Conservation (phyloP, 2,329 filamentous ascomycete species). For the Ascochyta fabae region DNA sequence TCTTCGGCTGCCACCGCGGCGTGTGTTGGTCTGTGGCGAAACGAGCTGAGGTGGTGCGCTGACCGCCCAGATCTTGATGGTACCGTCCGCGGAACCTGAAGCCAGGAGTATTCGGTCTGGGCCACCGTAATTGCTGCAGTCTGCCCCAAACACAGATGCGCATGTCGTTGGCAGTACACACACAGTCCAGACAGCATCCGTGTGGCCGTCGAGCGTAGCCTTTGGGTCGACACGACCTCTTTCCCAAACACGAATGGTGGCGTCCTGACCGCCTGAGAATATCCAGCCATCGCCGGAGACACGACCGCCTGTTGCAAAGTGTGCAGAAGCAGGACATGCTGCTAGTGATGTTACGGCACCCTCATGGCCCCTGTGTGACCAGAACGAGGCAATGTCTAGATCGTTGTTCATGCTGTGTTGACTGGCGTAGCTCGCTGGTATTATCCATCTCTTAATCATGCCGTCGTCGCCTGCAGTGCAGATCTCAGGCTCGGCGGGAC, state of each 20-base stretch:
- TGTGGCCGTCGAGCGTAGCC: slow-evolving; percentile 90
- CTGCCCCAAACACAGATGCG: slow-evolving; percentile 77
- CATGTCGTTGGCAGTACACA: slow-evolving; percentile 88
- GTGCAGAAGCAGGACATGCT: slow-evolving; percentile 84
- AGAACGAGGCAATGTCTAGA: slow-evolving; percentile 89
- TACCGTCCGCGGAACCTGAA: slow-evolving; percentile 89
- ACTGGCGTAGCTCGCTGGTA: slow-evolving; percentile 78
- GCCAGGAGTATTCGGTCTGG: slow-evolving; percentile 88
- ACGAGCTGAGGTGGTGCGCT: slow-evolving; percentile 86
- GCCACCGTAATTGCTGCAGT: slow-evolving; percentile 74
- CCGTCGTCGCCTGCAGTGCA: slow-evolving; percentile 96
- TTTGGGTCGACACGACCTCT: slow-evolving; percentile 93
- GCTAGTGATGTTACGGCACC: slow-evolving; percentile 87
- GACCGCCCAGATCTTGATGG: slow-evolving; percentile 91
- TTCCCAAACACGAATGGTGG: slow-evolving; percentile 94
- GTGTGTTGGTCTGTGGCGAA: slow-evolving; percentile 76
- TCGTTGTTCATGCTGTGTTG: slow-evolving; percentile 71
- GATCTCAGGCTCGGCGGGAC: slow-evolving; percentile 93
- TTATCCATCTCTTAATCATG: slow-evolving; percentile 95
- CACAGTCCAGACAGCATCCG: slow-evolving; percentile 93
- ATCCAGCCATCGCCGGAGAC: slow-evolving; percentile 96
- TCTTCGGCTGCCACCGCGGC: slow-evolving; percentile 78
- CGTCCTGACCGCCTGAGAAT: slow-evolving; percentile 95
- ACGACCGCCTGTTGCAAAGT: slow-evolving; percentile 86
- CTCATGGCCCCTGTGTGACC: slow-evolving; percentile 93